Evolutionary conservation across 2,329 filamentous ascomycete genomes (phyloP), one percentile per base, ranked within the genome.

Genomic region (Fusarium humuli): DNA sequence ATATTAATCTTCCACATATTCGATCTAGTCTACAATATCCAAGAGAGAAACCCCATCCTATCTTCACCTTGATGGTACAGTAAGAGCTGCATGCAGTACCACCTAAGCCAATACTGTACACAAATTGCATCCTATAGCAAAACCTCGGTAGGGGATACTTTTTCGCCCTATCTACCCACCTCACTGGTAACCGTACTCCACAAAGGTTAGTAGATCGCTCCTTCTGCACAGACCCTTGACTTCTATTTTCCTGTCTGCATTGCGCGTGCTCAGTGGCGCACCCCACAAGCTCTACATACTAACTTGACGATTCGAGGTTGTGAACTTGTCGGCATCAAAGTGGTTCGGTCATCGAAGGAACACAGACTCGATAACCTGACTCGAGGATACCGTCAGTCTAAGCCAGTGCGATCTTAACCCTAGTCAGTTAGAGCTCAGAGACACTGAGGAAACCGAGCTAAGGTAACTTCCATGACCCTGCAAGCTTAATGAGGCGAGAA

Each of bases 251-350:
- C 66, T 72, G 44, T 65, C 56, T 55, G 62, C 57, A 44, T 63
- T 70, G 53, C 64, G 67, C 56, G 61, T 64, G 67, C 70, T 67
- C 69, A 68, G 72, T 74, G 70, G 72, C 64, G 70, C 64, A 66
- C 63, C 61, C 71, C 66, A 69, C 62, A 69, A 47, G 37, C 56
- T 67, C 53, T 52, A 57, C 49, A 10, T 37, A 37, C 34, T 37
- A 37, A 37, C 34, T 37, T 37, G 18, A 37, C 23, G 25, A 53
- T 53, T 53, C 13, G 41, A 54, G 34, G 30, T 54, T 65, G 34
- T 49, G 54, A 29, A 40, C 44, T 41, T 57, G 32, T 41, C 50
- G 18, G 14, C 42, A 30, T 57, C 58, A 64, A 62, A 70, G 58
- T 54, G 57, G 44, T 62, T 56, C 53, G 50, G 63, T 70, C 67